phyloP scores from a whole-genome alignment of 371 early-diverging fungal genomes.

The Encephalitozoon hellem region DNA sequence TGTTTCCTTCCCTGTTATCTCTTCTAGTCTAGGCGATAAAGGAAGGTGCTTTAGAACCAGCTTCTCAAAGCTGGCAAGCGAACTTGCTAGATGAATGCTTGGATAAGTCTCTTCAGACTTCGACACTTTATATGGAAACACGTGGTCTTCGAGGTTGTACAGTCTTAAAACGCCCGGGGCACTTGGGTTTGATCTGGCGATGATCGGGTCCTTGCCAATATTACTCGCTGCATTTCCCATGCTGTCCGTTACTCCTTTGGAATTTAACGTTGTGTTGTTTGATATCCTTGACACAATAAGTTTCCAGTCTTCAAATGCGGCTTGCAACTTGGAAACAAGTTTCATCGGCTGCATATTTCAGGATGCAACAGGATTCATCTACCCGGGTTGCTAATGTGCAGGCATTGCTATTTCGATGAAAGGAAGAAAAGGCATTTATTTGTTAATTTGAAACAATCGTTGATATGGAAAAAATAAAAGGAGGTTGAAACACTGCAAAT shows the following conservation, averaged over 20 bases:
- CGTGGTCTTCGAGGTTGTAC: constrained; percentile 33
- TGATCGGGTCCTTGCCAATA: neutral
- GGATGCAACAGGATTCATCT: neutral
- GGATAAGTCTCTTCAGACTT: neutral
- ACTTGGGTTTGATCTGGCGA: constrained; percentile 24
- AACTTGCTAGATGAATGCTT: neutral
- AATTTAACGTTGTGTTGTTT: neutral
- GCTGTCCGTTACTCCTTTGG: neutral
- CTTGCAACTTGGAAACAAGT: neutral
- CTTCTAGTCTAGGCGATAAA: neutral
- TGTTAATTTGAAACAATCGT: constrained; percentile 19
- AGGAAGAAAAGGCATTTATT: neutral
- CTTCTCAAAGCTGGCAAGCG: constrained; percentile 5
- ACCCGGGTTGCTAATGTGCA: neutral
- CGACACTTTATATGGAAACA: constrained; percentile 20
- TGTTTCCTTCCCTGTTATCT: neutral
- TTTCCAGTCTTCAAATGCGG: neutral
- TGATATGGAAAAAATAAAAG: constrained; percentile 4
- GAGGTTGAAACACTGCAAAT: constrained; percentile 13
- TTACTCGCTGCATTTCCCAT: constrained; percentile 12
- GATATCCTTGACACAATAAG: neutral
- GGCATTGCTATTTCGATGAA: neutral
- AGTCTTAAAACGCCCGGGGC: constrained; percentile 19
- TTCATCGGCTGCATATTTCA: neutral
- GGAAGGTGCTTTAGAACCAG: constrained; percentile 2